phyloP scores from a whole-genome alignment of 257 asterid genomes.

The Solanum rostratum region DNA sequence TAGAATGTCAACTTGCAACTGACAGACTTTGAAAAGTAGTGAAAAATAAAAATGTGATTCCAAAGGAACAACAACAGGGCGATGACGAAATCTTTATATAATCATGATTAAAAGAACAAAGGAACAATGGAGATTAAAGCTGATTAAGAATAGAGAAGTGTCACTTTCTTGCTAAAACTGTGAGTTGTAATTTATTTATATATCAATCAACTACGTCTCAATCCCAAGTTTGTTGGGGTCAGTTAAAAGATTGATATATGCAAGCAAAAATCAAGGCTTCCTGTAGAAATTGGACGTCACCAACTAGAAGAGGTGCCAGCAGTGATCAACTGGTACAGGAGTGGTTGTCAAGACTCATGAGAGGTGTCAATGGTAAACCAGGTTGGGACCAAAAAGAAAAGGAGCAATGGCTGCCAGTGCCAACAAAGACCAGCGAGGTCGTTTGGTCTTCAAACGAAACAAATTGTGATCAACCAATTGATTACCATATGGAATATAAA shows the following conservation, averaged over 20 bases:
- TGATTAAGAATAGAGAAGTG: not conserved
- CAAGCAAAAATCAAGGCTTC: not conserved
- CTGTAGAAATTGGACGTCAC: not conserved
- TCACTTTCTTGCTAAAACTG: not conserved
- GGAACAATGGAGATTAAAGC: not conserved
- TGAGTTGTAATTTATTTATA: not conserved
- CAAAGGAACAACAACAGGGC: not conserved
- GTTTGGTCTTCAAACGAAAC: not conserved
- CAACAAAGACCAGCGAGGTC: not conserved
- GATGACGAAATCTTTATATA: too few species aligned
- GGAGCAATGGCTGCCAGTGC: not conserved
- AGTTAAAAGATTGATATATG: not conserved
- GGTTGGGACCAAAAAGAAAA: not conserved
- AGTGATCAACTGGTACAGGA: not conserved
- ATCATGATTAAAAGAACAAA: too few species aligned
- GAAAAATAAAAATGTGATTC: not conserved
- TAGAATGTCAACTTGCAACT: not conserved
- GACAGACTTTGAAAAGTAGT: not conserved
- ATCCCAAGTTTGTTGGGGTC: not conserved
- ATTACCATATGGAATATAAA: not conserved
- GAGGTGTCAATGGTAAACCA: not conserved
- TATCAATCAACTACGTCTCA: not conserved
- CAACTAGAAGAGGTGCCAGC: not conserved
- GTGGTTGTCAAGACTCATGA: not conserved
- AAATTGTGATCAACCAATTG: not conserved